Evolutionary conservation across 345 rosid genomes (phyloP).

Genomic region (Orychophragmus violaceus): DNA sequence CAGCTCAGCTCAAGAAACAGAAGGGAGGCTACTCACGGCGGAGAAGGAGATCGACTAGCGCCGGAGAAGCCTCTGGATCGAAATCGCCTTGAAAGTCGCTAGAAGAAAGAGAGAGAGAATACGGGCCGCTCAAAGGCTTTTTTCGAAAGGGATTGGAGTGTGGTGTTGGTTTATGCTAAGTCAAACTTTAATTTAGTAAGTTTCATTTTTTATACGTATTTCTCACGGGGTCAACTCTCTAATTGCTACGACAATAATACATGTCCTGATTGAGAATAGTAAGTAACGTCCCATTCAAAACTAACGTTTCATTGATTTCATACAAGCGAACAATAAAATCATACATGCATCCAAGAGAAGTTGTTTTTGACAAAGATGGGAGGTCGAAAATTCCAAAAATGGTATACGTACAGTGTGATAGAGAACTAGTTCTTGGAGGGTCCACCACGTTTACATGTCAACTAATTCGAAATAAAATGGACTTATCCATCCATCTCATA

Average conservation of each 20-base stretch:
- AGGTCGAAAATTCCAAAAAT: constrained; percentile 17
- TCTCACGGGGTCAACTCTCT: constrained; percentile 11
- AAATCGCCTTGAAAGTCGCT: too few relatives aligned
- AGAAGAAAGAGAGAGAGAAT: too few relatives aligned
- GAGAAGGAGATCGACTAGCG: too few relatives aligned
- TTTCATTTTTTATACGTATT: too few relatives aligned
- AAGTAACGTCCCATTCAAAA: constrained; percentile 21
- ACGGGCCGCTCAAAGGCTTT: too few relatives aligned
- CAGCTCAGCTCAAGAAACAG: too few relatives aligned
- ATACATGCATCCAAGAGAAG: constrained; percentile 10
- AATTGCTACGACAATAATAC: neutral
- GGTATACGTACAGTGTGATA: neutral
- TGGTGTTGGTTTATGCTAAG: too few relatives aligned
- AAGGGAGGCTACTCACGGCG: too few relatives aligned
- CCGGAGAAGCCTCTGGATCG: too few relatives aligned
- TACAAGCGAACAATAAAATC: neutral
- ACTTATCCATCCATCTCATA: neutral
- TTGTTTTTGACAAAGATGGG: constrained; percentile 23
- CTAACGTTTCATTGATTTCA: constrained; percentile 5
- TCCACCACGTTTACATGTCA: constrained; percentile 9
- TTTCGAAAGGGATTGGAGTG: too few relatives aligned
- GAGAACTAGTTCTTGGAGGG: constrained; percentile 9
- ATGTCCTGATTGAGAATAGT: neutral
- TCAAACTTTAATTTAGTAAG: too few relatives aligned
- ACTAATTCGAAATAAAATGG: neutral